These are phyloP conservation scores for Corynespora cassiicola DNA, from an alignment of 2,329 filamentous ascomycete genomes.

Conservation along the genomic window DNA sequence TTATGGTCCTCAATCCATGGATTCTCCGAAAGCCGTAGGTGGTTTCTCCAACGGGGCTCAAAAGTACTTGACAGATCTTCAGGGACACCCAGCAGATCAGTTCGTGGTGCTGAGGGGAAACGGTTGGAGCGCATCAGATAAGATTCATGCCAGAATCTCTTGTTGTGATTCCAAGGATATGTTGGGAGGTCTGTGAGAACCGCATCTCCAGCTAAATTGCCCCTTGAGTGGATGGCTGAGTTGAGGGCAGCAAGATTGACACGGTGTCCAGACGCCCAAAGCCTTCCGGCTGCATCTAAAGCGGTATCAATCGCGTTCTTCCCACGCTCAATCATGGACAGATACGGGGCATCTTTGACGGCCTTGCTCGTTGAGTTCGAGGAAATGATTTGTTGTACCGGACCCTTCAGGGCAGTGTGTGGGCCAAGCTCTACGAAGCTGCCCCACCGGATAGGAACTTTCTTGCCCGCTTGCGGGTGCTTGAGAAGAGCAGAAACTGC, in stretches of 20 bases:
- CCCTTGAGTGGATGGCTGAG: slow-evolving; percentile 1
- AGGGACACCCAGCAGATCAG: too few species aligned
- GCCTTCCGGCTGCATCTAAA: slow-evolving; percentile 17
- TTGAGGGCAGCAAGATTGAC: slow-evolving; percentile 20
- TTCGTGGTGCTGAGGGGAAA: too few species aligned
- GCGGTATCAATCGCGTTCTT: slow-evolving; percentile 15
- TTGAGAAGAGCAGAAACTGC: too few species aligned
- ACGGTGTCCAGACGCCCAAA: slow-evolving; percentile 15
- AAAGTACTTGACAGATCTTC: too few species aligned
- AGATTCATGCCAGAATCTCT: slow-evolving; percentile 26
- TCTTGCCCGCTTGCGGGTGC: too few species aligned
- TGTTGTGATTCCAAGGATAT: slow-evolving; percentile 40
- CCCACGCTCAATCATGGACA: slow-evolving; percentile 14
- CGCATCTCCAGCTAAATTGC: background rate
- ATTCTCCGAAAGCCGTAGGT: slow-evolving; percentile 21
- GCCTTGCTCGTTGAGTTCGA: slow-evolving; percentile 19
- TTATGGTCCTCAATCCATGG: slow-evolving; percentile 30
- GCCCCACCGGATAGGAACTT: too few species aligned
- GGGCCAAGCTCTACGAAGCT: slow-evolving; percentile 55
- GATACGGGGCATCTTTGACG: too few species aligned
- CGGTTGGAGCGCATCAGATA: too few species aligned
- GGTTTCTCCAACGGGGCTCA: slow-evolving; percentile 4
- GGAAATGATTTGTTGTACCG: slow-evolving; percentile 42
- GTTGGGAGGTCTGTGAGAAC: slow-evolving; percentile 23
- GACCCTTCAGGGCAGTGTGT: slow-evolving; percentile 53